Evolutionary conservation across 176 grass and related monocot genomes (phyloP).

Genomic region (Aegilops bicornis): DNA sequence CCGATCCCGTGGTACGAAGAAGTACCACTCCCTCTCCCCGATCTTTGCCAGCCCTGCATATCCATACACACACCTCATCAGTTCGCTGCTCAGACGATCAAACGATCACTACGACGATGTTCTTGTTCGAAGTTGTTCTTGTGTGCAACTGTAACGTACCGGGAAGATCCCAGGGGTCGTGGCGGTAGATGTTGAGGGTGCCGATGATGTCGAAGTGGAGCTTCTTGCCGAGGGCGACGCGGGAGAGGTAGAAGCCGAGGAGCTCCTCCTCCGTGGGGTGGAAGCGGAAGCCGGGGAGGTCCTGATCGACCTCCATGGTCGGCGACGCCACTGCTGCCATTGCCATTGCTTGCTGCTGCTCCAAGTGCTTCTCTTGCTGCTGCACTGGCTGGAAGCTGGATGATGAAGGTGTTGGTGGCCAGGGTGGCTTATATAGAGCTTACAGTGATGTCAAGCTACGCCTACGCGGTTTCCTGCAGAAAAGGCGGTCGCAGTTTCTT

Average conservation of each 20-base stretch:
- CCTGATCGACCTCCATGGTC: constrained; percentile 45
- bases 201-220: constrained; percentile 83
- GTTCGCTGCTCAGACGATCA: too few species aligned
- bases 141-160: constrained; percentile 32
- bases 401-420: not conserved
- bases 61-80: not conserved
- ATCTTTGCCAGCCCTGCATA: constrained; percentile 68
- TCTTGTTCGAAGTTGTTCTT: not conserved
- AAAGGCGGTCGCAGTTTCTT: constrained; percentile 6
- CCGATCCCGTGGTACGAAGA: constrained; percentile 77
- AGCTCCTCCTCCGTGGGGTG: constrained; percentile 96
- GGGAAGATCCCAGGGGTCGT: constrained; percentile 89
- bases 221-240: constrained; percentile 52
- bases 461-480: constrained; percentile 38
- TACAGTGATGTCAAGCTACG: not conserved
- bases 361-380: not conserved
- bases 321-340: not conserved
- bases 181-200: constrained; percentile 76
- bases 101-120: not conserved
- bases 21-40: constrained; percentile 96
- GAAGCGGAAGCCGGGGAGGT: constrained; percentile 90
- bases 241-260: constrained; percentile 74
- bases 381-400: not conserved
- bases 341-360: not conserved
- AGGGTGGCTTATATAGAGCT: constrained; percentile 13